Evolutionary conservation across 306 rosid genomes (phyloP), one percentile per base, ranked within the genome.

Genomic region (Comarum palustre): DNA sequence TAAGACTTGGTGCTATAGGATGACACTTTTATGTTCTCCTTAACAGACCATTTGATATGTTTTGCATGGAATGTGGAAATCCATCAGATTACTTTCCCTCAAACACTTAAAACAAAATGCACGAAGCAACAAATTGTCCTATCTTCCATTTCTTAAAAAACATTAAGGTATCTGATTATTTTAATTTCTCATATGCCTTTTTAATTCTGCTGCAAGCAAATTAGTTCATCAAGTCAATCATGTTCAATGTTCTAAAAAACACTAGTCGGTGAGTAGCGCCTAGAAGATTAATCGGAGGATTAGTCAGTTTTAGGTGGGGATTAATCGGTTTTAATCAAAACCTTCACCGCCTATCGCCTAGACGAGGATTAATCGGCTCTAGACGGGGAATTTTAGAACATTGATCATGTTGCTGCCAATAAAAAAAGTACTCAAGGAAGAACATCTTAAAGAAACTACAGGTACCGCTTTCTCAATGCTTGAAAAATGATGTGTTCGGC

Each of bases 381-480:
- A n/a, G n/a, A n/a, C n/a, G n/a, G n/a, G n/a, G n/a, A n/a, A n/a
- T n/a, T n/a, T n/a, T n/a, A n/a, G n/a, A n/a, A n/a, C n/a, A n/a
- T n/a, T n/a, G n/a, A 32, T 32, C 48, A 54, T 31, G 66, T 24
- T n/a, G 36, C 68, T 72, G 25, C 41, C 13, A 36, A 83, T 69
- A 57, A 20, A 60, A 66, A 77, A 39, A 66, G 58, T 42, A 36
- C 41, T 32, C 12, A 25, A 29, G 42, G 31, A 47, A 55, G 12
- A 3, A 31, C 32, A 10, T 7, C 32, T 54, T 27, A 70, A 20
- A 68, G 45, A 72, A 17, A 27, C 11, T 25, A 19, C 57, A 55
- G 73, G 63, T 83, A 91, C 99, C 70, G 95, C 99, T 87, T 94
- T 94, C 69, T 89, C 97, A 70, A 86, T 69, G 88, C 89, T 90